Base-by-base conservation (phyloP, 768 basidiomycete species). In the Termitomyces titanicus region DNA sequence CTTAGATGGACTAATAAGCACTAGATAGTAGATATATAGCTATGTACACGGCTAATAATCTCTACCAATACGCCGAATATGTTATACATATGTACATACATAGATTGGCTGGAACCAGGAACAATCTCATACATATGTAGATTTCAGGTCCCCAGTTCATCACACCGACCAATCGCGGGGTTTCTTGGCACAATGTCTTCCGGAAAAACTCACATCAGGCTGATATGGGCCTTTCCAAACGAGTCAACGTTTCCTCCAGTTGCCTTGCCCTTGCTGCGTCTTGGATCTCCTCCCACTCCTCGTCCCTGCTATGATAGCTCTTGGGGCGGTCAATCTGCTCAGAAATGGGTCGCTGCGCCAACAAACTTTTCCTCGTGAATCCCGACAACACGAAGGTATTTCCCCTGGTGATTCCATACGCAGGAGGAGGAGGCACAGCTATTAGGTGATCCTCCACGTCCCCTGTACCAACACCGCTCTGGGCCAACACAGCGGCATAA, bases 361-460 rank as follows among this genome's bases (percentile, higher is more conserved):
- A 64, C 60, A 81, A 61, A 55, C 75, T 77, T 24, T 79, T 71
- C 42, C 72, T 68, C 51, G 86, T 64, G 66, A 75, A 79, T 5
- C 83, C 82, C 0, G 78, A 63, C 18, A 88, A 72, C 42, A 89
- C 63, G 42, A 89, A 73, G 18, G 76, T 85, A 69, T 84, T 87
- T 34, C 85, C 86, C 47, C 87, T 78, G 18, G 85, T 86, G 61
- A 87, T 78, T 22, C 88, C 88, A 65, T 89, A 89, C n/a, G 85
- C 85, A 10, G 88, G 88, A 7, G 88, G 88, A 1, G 88, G 87
- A 4, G 83, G 77, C 18, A 74, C 77, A 3, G 86, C 87, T 54
- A 88, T 89, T 35, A 79, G 66, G 63, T 81, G 74, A 66, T 88
- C 87, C 61, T 89, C 88, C 25, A 87, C 86, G 66, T 89, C 88